phyloP scores from a whole-genome alignment of 148 eudicot genomes.

The Chenopodium berlandieri region DNA sequence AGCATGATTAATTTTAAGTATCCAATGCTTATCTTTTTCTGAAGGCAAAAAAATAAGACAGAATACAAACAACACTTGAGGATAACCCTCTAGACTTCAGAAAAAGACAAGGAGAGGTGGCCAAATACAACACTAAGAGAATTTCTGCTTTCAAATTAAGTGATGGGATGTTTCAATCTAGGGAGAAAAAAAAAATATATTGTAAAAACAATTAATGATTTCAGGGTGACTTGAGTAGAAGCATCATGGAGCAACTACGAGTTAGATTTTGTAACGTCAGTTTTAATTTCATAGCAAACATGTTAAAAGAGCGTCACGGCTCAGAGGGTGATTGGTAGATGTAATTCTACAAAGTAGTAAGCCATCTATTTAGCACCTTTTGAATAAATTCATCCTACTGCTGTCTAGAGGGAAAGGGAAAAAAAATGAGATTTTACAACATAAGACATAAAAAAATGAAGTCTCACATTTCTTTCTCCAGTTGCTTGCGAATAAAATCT shows the following conservation, averaged over 20 bases:
- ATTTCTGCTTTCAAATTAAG: background rate
- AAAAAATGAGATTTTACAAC: background rate
- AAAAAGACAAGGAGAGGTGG: background rate
- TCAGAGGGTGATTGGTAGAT: background rate
- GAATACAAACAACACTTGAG: background rate
- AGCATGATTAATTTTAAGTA: background rate
- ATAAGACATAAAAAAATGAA: background rate
- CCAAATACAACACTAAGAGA: background rate
- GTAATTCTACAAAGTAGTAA: background rate
- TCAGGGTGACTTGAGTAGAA: background rate
- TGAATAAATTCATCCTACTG: background rate
- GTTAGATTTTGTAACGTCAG: background rate
- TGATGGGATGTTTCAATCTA: background rate
- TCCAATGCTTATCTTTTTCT: background rate
- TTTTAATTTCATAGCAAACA: background rate
- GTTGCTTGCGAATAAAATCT: constrained; percentile 89
- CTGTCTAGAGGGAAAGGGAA: background rate
- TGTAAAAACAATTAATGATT: background rate
- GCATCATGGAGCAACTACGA: background rate
- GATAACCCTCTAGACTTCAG: background rate
- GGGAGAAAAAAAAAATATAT: background rate
- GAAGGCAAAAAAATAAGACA: background rate
- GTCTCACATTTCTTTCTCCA: constrained; percentile 93
- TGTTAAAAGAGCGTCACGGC: background rate
- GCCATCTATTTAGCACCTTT: background rate